phyloP scores from a whole-genome alignment of 257 asterid species.

The Henckelia pumila region DNA sequence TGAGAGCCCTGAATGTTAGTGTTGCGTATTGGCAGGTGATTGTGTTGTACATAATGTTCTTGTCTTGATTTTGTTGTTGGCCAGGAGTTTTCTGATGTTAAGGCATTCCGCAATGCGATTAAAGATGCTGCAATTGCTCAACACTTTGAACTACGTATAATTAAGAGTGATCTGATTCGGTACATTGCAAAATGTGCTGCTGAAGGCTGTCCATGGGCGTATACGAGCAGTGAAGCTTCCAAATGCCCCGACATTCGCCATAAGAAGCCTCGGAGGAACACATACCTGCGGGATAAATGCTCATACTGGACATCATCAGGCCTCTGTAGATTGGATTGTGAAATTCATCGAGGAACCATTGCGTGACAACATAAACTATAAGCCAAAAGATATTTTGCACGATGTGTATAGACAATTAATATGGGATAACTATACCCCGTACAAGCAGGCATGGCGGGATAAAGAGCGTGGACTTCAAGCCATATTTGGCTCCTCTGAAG shows the following conservation, averaged over 20 bases:
- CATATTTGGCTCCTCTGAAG: conserved; percentile 76
- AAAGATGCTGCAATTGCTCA: conserved; percentile 84
- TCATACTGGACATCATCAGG: conserved; percentile 73
- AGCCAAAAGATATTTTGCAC: conserved; percentile 72
- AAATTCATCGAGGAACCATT: conserved; percentile 66
- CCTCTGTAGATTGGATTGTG: conserved; percentile 84
- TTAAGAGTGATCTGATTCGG: conserved; percentile 69
- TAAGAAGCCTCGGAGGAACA: conserved; percentile 58
- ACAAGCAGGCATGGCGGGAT: conserved; percentile 92
- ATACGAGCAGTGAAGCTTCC: conserved; percentile 83
- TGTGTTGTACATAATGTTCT: background rate
- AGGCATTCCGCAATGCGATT: conserved; percentile 64
- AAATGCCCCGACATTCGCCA: conserved; percentile 57
- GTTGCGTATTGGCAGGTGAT: conserved; percentile 8
- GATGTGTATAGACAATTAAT: conserved; percentile 57
- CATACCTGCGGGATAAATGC: conserved; percentile 68
- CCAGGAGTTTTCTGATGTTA: conserved; percentile 74
- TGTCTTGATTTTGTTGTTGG: conserved; percentile 38
- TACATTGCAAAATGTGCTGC: conserved; percentile 76
- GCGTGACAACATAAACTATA: conserved; percentile 66
- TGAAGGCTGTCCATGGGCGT: conserved; percentile 83
- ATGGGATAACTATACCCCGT: conserved; percentile 86
- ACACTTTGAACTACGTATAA: conserved; percentile 67
- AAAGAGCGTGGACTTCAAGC: conserved; percentile 84
- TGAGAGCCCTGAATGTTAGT: too few relatives aligned